Base-by-base conservation (phyloP, 2,329 filamentous ascomycete genomes). In the Trichoderma sp. region DNA sequence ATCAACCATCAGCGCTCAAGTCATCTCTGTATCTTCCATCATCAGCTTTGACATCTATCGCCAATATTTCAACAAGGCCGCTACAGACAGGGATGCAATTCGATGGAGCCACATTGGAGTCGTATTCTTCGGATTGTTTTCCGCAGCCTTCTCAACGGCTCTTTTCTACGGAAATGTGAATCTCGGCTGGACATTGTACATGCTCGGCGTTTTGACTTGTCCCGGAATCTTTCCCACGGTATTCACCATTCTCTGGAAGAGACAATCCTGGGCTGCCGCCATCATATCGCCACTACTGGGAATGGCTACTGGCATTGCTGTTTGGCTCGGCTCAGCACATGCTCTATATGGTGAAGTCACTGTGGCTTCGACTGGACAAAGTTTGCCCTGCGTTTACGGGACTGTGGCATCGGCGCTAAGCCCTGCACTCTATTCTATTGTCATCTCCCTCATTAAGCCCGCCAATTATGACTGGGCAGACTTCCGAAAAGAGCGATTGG, bases 31-130 rank as follows among this genome's bases (percentile, higher is more conserved):
- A 2, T 88, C 86, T 5, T 88, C 87, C 0, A 89, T 89, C 68
- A 85, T 89, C 66, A 87, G 85, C 64, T 90, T 89, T 68, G 88
- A 89, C 62, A 87, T 89, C 1, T 89, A 89, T 78, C 83, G 87
- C 0, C 85, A 85, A 18, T 89, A 89, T 76, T 82, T 88, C 77
- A 88, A 88, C 71, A 82, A 80, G 4, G 75, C 75, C 0, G 88
- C 88, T 0, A 85, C 84, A 0, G 87, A 90, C 71, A 79, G 80
- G 0, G 86, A 90, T 35, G 82, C 89, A 0, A 89, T 90, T 53
- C 85, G 85, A 0, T 87, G 86, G 81, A 88, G 85, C 65, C 88
- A 90, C 76, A 85, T 87, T 12, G 87, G 87, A 0, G 88, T 90
- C 1, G 83, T 90, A 1, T 86, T 87, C 75, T 89, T 89, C 64